Evolutionary conservation across 768 basidiomycete species (phyloP).

Genomic region (Russula griseocarnosa): DNA sequence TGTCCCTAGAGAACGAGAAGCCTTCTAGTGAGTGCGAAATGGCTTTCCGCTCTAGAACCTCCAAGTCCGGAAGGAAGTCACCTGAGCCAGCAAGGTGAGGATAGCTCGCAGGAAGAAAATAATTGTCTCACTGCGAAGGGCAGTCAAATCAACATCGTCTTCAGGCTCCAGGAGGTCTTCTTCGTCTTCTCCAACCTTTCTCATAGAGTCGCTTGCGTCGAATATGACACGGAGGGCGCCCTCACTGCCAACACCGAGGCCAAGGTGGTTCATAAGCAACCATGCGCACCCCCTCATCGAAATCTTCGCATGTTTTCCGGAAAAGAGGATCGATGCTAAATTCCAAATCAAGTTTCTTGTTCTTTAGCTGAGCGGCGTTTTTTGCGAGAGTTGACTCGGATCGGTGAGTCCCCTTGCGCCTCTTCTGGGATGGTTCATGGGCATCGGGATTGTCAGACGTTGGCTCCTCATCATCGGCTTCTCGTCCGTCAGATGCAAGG

Average conservation of each 20-base stretch:
- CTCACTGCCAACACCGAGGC: conserved; percentile 70
- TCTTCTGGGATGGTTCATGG: conserved; percentile 57
- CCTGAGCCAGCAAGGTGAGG: conserved; percentile 38
- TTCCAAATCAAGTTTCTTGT: conserved; percentile 93
- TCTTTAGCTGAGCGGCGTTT: conserved; percentile 69
- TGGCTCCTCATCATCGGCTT: conserved; percentile 55
- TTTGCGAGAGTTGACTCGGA: conserved; percentile 88
- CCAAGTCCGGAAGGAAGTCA: conserved; percentile 70
- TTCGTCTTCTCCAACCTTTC: conserved; percentile 68
- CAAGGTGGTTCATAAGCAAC: conserved; percentile 95
- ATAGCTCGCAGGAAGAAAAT: conserved; percentile 8
- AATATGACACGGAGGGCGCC: conserved; percentile 88
- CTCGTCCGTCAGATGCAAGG: conserved; percentile 63
- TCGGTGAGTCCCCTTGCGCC: conserved; percentile 60
- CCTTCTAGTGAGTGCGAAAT: conserved; percentile 78
- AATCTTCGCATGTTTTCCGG: conserved; percentile 96
- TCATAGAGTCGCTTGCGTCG: conserved; percentile 89
- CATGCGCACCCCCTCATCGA: conserved; percentile 98
- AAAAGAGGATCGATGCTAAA: conserved; percentile 96
- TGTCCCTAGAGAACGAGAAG: conserved; percentile 78
- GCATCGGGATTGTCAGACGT: conserved; percentile 61
- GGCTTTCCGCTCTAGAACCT: conserved; percentile 57
- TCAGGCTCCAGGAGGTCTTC: conserved; percentile 60
- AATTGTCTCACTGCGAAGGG: conserved; percentile 51
- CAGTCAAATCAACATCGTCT: conserved; percentile 61